Evolutionary conservation across 1,284 basidiomycete genomes (phyloP), one percentile per base, ranked within the genome.

Genomic region (Papiliotrema fonsecae): DNA sequence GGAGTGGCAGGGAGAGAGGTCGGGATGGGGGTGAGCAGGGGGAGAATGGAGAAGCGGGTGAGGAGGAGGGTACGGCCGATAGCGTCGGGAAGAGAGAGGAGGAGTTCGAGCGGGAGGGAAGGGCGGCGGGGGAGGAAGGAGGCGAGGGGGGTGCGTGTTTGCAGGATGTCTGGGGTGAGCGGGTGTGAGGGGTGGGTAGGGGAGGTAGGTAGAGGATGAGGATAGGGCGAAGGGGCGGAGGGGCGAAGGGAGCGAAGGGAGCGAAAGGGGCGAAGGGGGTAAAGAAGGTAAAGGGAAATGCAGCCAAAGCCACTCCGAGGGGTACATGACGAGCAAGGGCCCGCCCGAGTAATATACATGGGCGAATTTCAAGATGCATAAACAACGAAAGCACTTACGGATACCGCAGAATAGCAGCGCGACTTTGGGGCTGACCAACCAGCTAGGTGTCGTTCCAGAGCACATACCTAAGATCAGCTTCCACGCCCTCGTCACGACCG

Each of bases 1-100:
- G 69, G 62, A 4, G 70, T 72, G 1, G 60, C 43, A 2, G 61
- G 63, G 7, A 72, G 61, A 13, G 51, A 45, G 6, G 54, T 28
- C 14, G 53, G 43, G 6, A 51, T 34, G 6, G 57, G 50, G 28
- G 59, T 52, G 1, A 69, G 52, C 36, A 70, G 52, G 5, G 72
- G 64, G 3, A 70, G 42, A 41, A 72, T 47, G 25, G 70, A 65
- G 61, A 73, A 70, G 16, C 57, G 51, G 7, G 72, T 73, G 6
- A 73, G 56, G 42, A 74, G 65, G 5, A 74, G 63, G 2, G 69
- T 61, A 57, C 72, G 63, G 43, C 69, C 67, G 46, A 73, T 62
- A 2, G 69, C 69, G 50, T 74, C 72, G 9, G 65, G 62, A 18
- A 70, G 42, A 28, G 69, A 47, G 11, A 70, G 43, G 6, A 53